Conservation (phyloP, 352 stramenopile species). For the Pythium grandisporangium region DNA sequence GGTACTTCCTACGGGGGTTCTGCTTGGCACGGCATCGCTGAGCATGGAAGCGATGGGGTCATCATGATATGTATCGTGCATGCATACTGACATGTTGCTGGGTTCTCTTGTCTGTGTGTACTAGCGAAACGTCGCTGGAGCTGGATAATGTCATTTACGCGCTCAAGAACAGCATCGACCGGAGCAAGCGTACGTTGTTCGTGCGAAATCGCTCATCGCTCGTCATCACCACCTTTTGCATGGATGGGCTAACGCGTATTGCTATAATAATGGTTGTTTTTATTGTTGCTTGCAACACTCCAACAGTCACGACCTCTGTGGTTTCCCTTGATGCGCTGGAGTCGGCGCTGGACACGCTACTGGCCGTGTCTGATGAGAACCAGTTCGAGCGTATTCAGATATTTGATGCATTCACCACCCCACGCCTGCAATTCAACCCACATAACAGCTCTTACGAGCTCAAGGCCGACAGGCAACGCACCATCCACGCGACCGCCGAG, state of each 20-base stretch:
- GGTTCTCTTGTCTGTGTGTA: neutral
- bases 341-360: slow-evolving; percentile 71
- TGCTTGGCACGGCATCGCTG: too few relatives aligned
- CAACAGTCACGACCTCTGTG: slow-evolving; percentile 67
- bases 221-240: neutral
- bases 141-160: slow-evolving; percentile 80
- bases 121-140: slow-evolving; percentile 59
- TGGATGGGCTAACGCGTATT: too few relatives aligned
- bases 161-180: slow-evolving; percentile 87
- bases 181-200: slow-evolving; percentile 80
- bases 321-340: slow-evolving; percentile 77
- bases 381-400: slow-evolving; percentile 78
- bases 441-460: slow-evolving; percentile 72
- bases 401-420: slow-evolving; percentile 73
- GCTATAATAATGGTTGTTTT: too few relatives aligned
- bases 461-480: slow-evolving; percentile 35
- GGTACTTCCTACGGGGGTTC: slow-evolving; percentile 21
- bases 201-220: too few relatives aligned
- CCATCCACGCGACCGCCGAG: slow-evolving; percentile 47
- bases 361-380: slow-evolving; percentile 73
- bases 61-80: too few relatives aligned
- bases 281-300: neutral
- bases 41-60: too few relatives aligned
- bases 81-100: too few relatives aligned
- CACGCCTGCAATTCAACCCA: slow-evolving; percentile 44